phyloP scores from a whole-genome alignment of 345 rosid genomes.

The Corchorus capsularis region DNA sequence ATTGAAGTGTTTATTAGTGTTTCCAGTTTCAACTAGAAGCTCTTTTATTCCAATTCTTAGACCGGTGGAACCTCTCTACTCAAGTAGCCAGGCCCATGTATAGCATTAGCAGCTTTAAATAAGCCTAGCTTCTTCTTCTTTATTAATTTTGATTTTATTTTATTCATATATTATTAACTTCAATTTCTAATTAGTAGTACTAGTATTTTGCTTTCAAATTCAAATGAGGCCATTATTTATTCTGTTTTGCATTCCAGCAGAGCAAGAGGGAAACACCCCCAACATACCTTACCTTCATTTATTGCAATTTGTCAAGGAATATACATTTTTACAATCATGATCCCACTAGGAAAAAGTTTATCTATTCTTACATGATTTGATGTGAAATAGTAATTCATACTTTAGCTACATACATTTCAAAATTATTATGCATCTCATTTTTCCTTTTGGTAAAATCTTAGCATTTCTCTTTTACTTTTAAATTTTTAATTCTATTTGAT shows the following conservation, averaged over 20 bases:
- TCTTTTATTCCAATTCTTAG: not conserved
- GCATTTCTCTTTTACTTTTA: no score
- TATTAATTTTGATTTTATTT: not conserved
- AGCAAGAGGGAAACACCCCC: not conserved
- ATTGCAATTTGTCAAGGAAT: not conserved
- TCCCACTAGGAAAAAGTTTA: not conserved
- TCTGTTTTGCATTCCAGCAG: not conserved
- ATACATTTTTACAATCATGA: not conserved
- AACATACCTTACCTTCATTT: not conserved
- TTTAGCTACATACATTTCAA: not conserved
- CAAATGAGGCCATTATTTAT: not conserved
- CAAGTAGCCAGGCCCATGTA: not conserved
- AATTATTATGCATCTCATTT: not conserved
- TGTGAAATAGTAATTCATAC: not conserved
- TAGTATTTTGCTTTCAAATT: no score
- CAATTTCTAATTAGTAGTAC: no score
- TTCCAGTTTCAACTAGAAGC: constrained; percentile 1
- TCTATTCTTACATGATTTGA: not conserved
- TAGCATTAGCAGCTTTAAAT: not conserved
- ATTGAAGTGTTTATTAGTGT: not conserved
- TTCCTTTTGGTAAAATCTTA: not conserved
- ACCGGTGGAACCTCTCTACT: not conserved
- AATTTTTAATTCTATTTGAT: no score
- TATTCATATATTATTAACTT: no score
- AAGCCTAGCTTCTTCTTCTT: not conserved